phyloP scores from a whole-genome alignment of 148 eudicot genomes.

The Vaccinium corymbosum region DNA sequence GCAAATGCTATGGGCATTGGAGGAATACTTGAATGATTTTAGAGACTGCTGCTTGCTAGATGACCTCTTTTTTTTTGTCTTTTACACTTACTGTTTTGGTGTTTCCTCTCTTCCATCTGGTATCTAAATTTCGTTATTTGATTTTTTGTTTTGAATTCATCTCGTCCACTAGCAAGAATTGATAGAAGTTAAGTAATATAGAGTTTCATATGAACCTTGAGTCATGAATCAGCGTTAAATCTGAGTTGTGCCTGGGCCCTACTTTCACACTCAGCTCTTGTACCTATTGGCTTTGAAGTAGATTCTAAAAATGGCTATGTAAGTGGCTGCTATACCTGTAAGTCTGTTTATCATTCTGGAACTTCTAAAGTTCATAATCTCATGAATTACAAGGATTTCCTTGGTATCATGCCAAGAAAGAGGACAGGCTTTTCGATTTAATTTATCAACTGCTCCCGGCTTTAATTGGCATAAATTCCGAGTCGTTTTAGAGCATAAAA shows the following conservation, averaged over 20 bases:
- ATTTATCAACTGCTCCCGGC: not conserved
- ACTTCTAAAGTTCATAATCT: not conserved
- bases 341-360: not conserved
- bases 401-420: not conserved
- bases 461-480: not conserved
- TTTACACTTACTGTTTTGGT: not conserved
- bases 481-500: not conserved
- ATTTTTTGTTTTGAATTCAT: not conserved
- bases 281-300: not conserved
- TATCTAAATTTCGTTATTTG: not conserved
- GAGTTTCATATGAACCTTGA: not conserved
- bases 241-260: not conserved
- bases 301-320: too few species aligned
- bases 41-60: not conserved
- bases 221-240: slow-evolving; percentile 1
- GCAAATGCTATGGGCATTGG: not conserved
- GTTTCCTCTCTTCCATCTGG: slow-evolving; percentile 2
- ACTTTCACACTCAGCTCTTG: not conserved
- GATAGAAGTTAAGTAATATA: not conserved
- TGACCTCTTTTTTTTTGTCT: not conserved
- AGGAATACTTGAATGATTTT: not conserved
- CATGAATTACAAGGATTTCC: not conserved
- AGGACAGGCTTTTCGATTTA: not conserved
- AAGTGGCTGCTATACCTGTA: not conserved
- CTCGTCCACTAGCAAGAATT: not conserved